These are phyloP conservation scores for Papilionanthe hybrid DNA, from an alignment of 116 monocot genomes.

Conservation along the genomic window DNA sequence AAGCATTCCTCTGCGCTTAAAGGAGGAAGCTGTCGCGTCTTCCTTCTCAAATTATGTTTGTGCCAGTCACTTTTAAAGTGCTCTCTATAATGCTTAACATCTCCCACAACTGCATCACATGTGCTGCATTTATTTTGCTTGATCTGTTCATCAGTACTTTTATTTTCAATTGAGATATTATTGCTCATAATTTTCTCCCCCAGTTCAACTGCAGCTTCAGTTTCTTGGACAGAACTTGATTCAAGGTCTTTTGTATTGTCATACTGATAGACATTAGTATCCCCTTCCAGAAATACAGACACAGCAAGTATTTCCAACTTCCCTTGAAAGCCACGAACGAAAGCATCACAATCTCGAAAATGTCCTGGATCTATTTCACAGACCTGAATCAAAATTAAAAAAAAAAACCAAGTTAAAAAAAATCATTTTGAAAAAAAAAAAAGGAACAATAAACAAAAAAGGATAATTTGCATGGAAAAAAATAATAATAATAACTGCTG, in stretches of 20 bases:
- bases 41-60: slow-evolving; percentile 83
- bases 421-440: background rate
- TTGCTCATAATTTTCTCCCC: slow-evolving; percentile 36
- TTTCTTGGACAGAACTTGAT: slow-evolving; percentile 24
- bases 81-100: slow-evolving; percentile 79
- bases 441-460: background rate
- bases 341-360: slow-evolving; percentile 77
- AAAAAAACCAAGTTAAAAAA: background rate
- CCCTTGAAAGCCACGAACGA: slow-evolving; percentile 64
- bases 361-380: slow-evolving; percentile 78
- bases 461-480: background rate
- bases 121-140: slow-evolving; percentile 77
- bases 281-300: slow-evolving; percentile 60
- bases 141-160: slow-evolving; percentile 20
- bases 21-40: slow-evolving; percentile 77
- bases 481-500: background rate
- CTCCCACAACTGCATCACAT: slow-evolving; percentile 67
- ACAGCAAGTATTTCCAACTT: slow-evolving; percentile 85
- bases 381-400: slow-evolving; percentile 39
- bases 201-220: slow-evolving; percentile 28
- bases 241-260: slow-evolving; percentile 41
- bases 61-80: slow-evolving; percentile 89
- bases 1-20: slow-evolving; percentile 71
- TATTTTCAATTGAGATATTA: slow-evolving; percentile 36
- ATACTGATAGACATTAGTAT: slow-evolving; percentile 42